A percentile compares a stretch with the other conserved stretches of the same genome.
Conservation (phyloP, 225 moss, liverwort and hornwort species). For the Pseudoscleropodium purum region DNA sequence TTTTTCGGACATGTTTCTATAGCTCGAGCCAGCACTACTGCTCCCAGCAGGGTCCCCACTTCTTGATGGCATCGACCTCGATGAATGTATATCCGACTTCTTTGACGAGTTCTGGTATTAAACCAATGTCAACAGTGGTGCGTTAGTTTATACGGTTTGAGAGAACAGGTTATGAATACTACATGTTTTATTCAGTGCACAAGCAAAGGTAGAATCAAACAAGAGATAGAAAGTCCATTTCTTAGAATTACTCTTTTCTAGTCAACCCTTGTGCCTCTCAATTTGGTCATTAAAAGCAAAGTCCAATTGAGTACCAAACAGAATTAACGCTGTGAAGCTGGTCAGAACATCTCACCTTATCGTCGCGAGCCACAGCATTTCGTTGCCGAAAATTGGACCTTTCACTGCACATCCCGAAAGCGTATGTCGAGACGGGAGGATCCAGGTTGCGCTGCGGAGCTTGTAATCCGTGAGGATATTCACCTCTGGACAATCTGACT, state of each 20-base stretch:
- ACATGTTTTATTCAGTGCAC: background rate
- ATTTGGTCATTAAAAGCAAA: background rate
- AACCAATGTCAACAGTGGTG: background rate
- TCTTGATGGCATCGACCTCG: slow-evolving; percentile 8
- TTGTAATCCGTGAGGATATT: background rate
- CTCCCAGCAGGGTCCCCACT: background rate
- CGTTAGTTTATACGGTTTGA: background rate
- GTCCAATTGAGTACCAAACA: background rate
- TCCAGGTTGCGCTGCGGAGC: background rate
- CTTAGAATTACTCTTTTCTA: background rate
- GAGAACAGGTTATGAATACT: background rate
- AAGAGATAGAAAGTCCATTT: background rate
- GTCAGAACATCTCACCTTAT: background rate
- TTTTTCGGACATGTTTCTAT: background rate
- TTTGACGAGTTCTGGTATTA: background rate
- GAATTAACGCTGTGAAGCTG: background rate
- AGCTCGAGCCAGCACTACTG: background rate
- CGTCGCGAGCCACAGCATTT: background rate
- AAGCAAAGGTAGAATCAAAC: background rate
- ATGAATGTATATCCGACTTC: background rate
- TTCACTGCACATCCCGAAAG: slow-evolving; percentile 2
- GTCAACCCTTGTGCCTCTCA: background rate
- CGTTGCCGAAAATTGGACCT: slow-evolving; percentile 25
- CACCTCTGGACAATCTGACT: background rate
- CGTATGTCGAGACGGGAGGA: background rate